Evolutionary conservation across 129 eudicot species (phyloP).

Genomic region (Saposhnikovia divaricata): DNA sequence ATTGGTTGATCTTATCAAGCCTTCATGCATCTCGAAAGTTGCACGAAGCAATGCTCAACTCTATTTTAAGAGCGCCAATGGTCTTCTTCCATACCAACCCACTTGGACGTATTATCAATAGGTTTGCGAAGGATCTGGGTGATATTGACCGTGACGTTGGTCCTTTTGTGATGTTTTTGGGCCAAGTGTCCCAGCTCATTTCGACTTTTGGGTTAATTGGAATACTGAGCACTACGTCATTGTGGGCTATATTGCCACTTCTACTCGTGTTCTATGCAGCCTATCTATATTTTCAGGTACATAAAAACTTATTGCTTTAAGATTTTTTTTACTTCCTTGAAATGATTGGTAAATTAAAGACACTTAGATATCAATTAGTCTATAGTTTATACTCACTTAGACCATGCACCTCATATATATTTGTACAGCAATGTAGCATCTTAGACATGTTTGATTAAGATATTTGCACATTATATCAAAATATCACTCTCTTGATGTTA

Average conservation of each 20-base stretch:
- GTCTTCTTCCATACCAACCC: slow-evolving; percentile 40
- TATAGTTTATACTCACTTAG: not conserved
- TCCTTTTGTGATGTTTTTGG: slow-evolving; percentile 51
- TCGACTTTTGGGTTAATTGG: slow-evolving; percentile 93
- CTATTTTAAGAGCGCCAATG: slow-evolving; percentile 91
- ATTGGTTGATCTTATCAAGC: slow-evolving; percentile 83
- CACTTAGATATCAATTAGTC: too few species aligned
- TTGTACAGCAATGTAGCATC: not conserved
- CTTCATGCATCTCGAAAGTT: slow-evolving; percentile 70
- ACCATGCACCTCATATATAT: not conserved
- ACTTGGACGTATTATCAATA: too few species aligned
- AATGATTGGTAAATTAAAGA: too few species aligned
- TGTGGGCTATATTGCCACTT: slow-evolving; percentile 98
- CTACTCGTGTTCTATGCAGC: slow-evolving; percentile 76
- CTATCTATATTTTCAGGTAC: slow-evolving; percentile 93
- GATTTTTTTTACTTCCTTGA: too few species aligned
- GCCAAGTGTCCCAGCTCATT: slow-evolving; percentile 74
- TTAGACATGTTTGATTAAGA: not conserved
- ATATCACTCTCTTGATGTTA: not conserved
- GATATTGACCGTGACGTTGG: slow-evolving; percentile 95
- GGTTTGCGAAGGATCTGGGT: slow-evolving; percentile 17
- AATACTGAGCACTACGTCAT: slow-evolving; percentile 74
- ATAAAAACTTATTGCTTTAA: not conserved
- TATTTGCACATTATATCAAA: not conserved
- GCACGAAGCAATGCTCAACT: slow-evolving; percentile 72